Base-by-base conservation (phyloP, 768 basidiomycete species). In the Rhizopogon vulgaris region DNA sequence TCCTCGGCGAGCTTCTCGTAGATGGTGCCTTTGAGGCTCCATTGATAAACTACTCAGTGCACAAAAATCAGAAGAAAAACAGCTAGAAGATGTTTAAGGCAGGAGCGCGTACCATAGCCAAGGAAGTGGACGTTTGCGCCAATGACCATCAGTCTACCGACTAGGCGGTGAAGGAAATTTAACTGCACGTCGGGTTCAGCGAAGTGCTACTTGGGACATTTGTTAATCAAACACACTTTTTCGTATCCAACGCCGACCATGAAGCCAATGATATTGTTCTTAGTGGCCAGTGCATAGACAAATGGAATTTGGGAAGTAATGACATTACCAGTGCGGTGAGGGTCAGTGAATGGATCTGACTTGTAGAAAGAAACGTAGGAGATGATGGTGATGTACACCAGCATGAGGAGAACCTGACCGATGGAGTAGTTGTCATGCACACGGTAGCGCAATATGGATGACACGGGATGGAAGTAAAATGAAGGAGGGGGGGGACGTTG, bases 101-200 rank as follows among this genome's bases (percentile, higher is more conserved):
- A 58, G 14, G 10, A 9, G 32, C 17, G 62, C 69, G 54, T 49
- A 71, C 78, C 58, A 58, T 69, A 79, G 5, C 72, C 69, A 17
- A 75, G 1, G 22, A 63, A 65, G 48, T 79, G 78, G 1, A 78
- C 53, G 25, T 78, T 71, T 4, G 70, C 64, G 9, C 71, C 63
- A 22, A 78, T 25, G 18, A 73, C 68, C 25, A 77, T 43, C 51
- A 77, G 52, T 4, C 68, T 53, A 12, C 82, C 82, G 1, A 70
- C 65, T 61, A 74, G 77, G n/a, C 80, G 78, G 60, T 83, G 82
- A 24, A 83, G 61, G 60, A 69, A 79, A 62, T 80, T 80, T 52
- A 78, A 60, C 73, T 80, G 55, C 41, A 54, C 15, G 41, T 14
- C 38, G 25, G n/a, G 2, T 37, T 18, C 38, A 17, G n/a, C 2